Evolutionary conservation across 129 eudicot species (phyloP).

Genomic region (Lonicera japonica): DNA sequence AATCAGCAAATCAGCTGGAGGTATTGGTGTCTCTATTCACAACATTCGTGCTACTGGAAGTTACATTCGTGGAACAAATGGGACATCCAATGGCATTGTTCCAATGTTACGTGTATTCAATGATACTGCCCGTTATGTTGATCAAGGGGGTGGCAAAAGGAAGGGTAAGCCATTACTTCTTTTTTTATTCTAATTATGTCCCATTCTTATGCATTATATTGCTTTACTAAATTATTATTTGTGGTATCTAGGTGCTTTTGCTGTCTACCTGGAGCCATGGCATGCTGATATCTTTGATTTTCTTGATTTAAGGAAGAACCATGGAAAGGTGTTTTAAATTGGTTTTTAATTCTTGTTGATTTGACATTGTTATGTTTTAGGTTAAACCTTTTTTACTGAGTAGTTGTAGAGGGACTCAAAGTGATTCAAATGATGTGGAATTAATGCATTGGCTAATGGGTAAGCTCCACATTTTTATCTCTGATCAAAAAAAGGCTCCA

Average conservation of each 20-base stretch:
- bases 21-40: constrained; percentile 94
- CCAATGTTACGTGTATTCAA: constrained; percentile 95
- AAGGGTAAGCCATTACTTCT: constrained; percentile 40
- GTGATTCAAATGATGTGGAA: too few species aligned
- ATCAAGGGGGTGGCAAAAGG: constrained; percentile 96
- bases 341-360: not conserved
- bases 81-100: constrained; percentile 90
- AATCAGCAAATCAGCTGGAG: constrained; percentile 97
- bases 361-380: not conserved
- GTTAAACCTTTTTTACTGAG: not conserved
- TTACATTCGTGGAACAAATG: constrained; percentile 97
- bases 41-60: constrained; percentile 96
- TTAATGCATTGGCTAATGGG: too few species aligned
- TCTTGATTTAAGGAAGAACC: constrained; percentile 88
- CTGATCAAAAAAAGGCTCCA: too few species aligned
- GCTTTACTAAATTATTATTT: not conserved
- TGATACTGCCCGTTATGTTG: constrained; percentile 93
- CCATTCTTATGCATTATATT: not conserved
- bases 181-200: not conserved
- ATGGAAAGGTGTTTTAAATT: constrained; percentile 61
- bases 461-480: too few species aligned
- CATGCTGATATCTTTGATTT: constrained; percentile 87
- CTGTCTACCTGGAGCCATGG: constrained; percentile 97
- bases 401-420: too few species aligned
- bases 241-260: constrained; percentile 69